Evolutionary conservation across 371 early-diverging fungal genomes (phyloP).

Genomic region (Mortierella polycephala): DNA sequence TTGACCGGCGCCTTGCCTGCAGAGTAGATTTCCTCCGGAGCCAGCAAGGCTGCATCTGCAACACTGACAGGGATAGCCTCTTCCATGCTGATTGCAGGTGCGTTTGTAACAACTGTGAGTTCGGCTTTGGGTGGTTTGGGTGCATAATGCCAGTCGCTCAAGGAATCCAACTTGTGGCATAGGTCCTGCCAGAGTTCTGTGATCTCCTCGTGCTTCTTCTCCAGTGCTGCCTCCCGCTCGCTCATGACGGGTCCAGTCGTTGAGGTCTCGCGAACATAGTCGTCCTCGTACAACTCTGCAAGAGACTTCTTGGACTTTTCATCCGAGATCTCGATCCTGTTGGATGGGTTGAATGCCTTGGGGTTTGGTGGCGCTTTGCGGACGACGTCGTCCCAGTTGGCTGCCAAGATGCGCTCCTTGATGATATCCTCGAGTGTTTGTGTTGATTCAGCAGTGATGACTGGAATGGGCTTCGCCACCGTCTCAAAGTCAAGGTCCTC

Average conservation of each 20-base stretch:
- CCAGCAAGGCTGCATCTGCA: conserved; percentile 82
- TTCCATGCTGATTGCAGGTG: conserved; percentile 94
- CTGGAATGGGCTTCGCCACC: conserved; percentile 84
- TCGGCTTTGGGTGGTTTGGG: conserved; percentile 83
- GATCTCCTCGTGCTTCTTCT: conserved; percentile 85
- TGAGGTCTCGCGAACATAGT: conserved; percentile 76
- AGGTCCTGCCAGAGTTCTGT: conserved; percentile 77
- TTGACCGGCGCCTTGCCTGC: conserved; percentile 58
- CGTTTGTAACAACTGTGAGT: conserved; percentile 80
- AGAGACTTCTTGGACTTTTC: conserved; percentile 87
- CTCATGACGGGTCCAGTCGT: conserved; percentile 65
- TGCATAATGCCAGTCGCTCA: conserved; percentile 92
- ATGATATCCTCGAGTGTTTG: conserved; percentile 92
- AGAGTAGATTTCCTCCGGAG: conserved; percentile 87
- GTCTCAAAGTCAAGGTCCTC: conserved; percentile 93
- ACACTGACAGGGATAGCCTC: conserved; percentile 93
- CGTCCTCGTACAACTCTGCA: conserved; percentile 92
- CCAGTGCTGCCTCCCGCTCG: conserved; percentile 78
- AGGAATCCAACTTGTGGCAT: conserved; percentile 86
- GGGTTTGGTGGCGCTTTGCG: conserved; percentile 80
- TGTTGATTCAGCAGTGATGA: conserved; percentile 93
- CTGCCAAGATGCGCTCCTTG: conserved; percentile 87
- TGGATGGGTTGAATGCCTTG: conserved; percentile 83
- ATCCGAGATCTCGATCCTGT: conserved; percentile 82
- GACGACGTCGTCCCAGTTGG: conserved; percentile 91